Percentiles rank a stretch among this genome's conserved stretches.
Conservation (phyloP, 305 asterid species). For the Andrographis paniculata region DNA sequence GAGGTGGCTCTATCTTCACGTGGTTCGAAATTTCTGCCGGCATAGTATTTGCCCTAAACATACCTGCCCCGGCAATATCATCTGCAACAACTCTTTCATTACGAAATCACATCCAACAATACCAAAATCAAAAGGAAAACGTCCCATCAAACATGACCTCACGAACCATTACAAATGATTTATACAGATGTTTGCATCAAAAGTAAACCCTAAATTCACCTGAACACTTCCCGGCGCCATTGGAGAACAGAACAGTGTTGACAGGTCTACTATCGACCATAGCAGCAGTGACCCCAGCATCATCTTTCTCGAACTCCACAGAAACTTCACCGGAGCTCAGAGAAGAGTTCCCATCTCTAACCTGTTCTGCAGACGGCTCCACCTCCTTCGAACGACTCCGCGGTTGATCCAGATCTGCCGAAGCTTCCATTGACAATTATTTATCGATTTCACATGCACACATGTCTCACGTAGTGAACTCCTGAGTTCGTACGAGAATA, state of each 20-base stretch:
- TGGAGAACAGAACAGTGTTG: conserved; percentile 14
- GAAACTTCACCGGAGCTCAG: conserved; percentile 28
- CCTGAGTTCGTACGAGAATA: no score
- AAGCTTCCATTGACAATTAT: background rate
- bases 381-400: conserved; percentile 22
- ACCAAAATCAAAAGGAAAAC: conserved; percentile 13
- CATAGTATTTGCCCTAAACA: conserved; percentile 37
- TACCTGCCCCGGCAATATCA: conserved; percentile 22
- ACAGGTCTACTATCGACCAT: background rate
- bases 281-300: conserved; percentile 6
- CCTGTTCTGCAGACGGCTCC: conserved; percentile 23
- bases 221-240: conserved; percentile 19
- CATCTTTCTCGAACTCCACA: conserved; percentile 24
- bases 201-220: conserved; percentile 19
- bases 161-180: no score
- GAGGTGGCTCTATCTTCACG: conserved; percentile 31
- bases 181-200: no score
- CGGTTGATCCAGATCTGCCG: conserved; percentile 25
- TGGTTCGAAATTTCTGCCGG: conserved; percentile 35
- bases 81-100: background rate
- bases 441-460: background rate
- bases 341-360: conserved; percentile 17
- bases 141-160: background rate
- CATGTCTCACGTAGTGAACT: no score
- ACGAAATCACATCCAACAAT: background rate